These are phyloP conservation scores for Dillenia suffruticosa DNA, from an alignment of 164 flowering plant genomes.

Conservation along the genomic window DNA sequence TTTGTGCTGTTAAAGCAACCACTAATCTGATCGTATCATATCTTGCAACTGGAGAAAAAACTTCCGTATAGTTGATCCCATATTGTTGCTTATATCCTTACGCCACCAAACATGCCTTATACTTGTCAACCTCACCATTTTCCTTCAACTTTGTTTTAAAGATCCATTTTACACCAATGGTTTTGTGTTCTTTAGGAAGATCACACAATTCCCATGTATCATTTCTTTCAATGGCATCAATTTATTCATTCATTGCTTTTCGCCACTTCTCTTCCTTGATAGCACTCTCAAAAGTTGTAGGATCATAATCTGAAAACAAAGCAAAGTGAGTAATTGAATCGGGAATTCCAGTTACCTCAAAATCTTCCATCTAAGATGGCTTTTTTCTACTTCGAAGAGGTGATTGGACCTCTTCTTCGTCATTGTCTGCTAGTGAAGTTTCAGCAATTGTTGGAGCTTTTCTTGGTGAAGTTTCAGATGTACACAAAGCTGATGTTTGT, in stretches of 20 bases:
- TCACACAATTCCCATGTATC: no score
- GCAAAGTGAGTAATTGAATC: conserved; percentile 6
- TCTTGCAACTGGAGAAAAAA: conserved; percentile 6
- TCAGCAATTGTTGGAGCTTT: conserved; percentile 3
- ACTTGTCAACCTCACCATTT: no score
- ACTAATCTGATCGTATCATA: no score
- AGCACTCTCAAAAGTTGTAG: background rate
- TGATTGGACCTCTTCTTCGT: background rate
- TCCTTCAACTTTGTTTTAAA: no score
- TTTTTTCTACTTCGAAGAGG: background rate
- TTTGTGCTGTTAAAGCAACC: conserved; percentile 1
- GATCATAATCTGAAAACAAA: conserved; percentile 4
- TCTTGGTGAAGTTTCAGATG: conserved; percentile 1
- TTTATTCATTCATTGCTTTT: no score
- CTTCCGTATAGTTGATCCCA: conserved; percentile 6
- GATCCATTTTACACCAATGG: no score
- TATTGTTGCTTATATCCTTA: no score
- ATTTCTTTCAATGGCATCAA: no score
- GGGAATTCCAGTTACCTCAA: conserved; percentile 1
- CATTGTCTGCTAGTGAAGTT: conserved; percentile 2
- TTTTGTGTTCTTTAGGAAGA: no score
- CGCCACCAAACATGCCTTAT: no score
- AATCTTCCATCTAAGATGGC: conserved; percentile 1
- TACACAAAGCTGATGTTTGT: background rate
- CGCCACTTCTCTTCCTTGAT: conserved; percentile 4